Evolutionary conservation across 306 rosid species (phyloP).

Genomic region (Ormosia emarginata): DNA sequence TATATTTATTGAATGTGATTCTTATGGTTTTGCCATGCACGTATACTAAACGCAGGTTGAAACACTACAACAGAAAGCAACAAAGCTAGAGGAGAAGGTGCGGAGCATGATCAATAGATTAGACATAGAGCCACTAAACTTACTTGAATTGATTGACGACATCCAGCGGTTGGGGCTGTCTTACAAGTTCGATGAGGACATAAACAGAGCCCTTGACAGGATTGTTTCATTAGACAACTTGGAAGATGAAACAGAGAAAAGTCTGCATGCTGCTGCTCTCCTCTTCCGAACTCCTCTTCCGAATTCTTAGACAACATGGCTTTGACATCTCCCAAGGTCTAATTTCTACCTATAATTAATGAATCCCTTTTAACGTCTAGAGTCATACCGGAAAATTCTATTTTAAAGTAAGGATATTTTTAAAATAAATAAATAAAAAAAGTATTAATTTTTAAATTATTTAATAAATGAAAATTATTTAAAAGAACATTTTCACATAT

Average conservation of each 20-base stretch:
- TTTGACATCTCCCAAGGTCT: slow-evolving; percentile 38
- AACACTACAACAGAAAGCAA: background rate
- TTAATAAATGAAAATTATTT: too few species aligned
- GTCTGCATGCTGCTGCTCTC: slow-evolving; percentile 27
- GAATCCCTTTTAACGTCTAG: too few species aligned
- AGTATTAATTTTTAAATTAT: too few species aligned
- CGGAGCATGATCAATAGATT: background rate
- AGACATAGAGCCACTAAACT: background rate
- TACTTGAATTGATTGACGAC: slow-evolving; percentile 33
- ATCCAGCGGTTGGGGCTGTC: slow-evolving; percentile 33
- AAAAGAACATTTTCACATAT: too few species aligned
- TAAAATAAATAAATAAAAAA: too few species aligned
- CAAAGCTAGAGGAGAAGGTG: slow-evolving; percentile 19
- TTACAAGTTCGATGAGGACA: slow-evolving; percentile 23
- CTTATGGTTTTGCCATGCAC: background rate
- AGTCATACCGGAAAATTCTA: too few species aligned
- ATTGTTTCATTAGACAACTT: background rate
- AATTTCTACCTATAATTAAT: background rate
- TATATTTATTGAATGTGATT: background rate
- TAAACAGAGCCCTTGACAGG: background rate
- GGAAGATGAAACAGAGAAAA: background rate
- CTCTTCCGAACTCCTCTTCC: slow-evolving; percentile 30
- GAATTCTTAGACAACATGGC: slow-evolving; percentile 41
- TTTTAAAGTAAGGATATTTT: too few species aligned
- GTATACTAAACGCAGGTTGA: background rate